Base-by-base conservation (phyloP, 2,329 filamentous ascomycete species). In the Arthroderma sp. region DNA sequence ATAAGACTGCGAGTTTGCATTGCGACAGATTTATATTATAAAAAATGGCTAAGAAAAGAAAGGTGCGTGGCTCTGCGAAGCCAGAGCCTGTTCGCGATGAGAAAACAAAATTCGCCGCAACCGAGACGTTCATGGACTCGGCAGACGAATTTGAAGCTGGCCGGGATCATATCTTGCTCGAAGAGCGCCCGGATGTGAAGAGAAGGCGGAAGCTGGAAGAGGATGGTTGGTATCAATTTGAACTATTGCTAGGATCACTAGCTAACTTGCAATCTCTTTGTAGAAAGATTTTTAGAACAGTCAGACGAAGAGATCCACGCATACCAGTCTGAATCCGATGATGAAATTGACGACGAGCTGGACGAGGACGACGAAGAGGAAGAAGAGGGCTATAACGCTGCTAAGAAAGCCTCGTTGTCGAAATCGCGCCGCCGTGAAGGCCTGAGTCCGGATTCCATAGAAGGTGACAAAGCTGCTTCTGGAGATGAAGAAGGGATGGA, bases 71-170 rank as follows among this genome's bases (percentile, higher is more conserved):
- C 11, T 27, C 48, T 31, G 80, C 77, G 1, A 69, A 74, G 15
- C 69, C 72, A 40, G 60, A 39, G 50, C 62, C 7, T 61, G 45
- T 49, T 27, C 44, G 60, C 33, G 48, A 55, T 6, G 54, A 55
- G 39, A 55, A 54, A 36, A 57, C 58, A 31, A 65, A 60, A 46
- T 68, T 61, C 42, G 57, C 59, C 43, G 49, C 62, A 15, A 60
- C 68, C 49, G 80, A 89, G 63, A 86, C 94, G 64, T 81, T 98
- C 54, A 85, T 88, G 52, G 82, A 95, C 61, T 93, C 87, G 1
- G 86, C 94, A 62, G 91, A 98, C 62, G 86, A 94, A 60, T 94
- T 94, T 61, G 85, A 89, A 57, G 71, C 88, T 48, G 82, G 88
- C 51, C 78, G 83, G 52, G 91, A 98, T 64, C 82, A 85, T 58